A percentile compares a stretch with the other conserved stretches of the same genome.
Conservation (phyloP, 2,329 filamentous ascomycete species). For the Botryotinia narcissicola region DNA sequence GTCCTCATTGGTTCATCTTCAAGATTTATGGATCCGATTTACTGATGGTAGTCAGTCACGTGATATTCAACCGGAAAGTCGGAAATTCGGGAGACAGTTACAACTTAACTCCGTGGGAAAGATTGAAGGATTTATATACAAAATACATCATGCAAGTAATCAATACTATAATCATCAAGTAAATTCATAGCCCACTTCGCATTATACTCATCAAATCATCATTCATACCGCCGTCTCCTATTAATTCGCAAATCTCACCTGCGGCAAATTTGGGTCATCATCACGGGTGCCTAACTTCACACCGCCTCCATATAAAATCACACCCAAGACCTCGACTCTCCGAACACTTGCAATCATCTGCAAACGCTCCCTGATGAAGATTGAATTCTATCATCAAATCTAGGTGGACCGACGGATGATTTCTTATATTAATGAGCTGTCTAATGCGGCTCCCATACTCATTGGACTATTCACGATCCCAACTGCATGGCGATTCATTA, state of each 20-base stretch:
- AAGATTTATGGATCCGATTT: not conserved
- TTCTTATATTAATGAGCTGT: constrained; percentile 11
- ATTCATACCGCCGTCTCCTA: not conserved
- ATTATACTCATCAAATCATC: not conserved
- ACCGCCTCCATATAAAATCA: constrained; percentile 10
- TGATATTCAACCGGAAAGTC: not conserved
- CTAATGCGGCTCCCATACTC: constrained; percentile 17
- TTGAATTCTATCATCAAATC: not conserved
- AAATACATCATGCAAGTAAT: not conserved
- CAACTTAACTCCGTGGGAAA: not conserved
- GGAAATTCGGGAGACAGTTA: not conserved
- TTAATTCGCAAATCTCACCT: not conserved
- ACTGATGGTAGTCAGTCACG: too few species aligned
- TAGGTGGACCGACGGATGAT: constrained; percentile 19
- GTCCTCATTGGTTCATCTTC: not conserved
- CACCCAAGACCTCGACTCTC: not conserved
- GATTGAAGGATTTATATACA: not conserved
- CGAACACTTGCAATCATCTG: not conserved
- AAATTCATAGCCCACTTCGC: not conserved
- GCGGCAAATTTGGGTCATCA: not conserved
- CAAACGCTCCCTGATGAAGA: not conserved
- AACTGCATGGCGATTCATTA: constrained; percentile 27
- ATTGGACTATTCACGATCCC: constrained; percentile 29
- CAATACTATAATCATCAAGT: not conserved
- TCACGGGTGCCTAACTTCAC: constrained; percentile 3